Percentiles rank a stretch among this genome's conserved stretches.
Conservation (phyloP, 2,329 filamentous ascomycete species). For the Diaporthe helianthi region DNA sequence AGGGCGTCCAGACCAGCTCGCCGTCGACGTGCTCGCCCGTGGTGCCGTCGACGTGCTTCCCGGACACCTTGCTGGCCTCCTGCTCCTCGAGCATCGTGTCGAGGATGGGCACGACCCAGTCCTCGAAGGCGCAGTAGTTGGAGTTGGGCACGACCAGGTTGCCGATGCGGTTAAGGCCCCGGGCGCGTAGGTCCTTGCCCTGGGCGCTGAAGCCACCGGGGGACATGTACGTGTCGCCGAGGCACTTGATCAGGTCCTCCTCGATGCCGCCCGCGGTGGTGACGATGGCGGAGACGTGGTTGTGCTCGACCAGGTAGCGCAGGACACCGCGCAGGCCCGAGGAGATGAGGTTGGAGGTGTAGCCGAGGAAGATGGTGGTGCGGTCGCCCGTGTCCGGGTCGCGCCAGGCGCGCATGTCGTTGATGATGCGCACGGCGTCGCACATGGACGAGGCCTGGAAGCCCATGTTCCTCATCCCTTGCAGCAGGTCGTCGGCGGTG, state of each 20-base stretch:
- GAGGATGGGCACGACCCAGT: slow-evolving; percentile 96
- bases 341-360: slow-evolving; percentile 97
- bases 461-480: slow-evolving; percentile 87
- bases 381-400: slow-evolving; percentile 79
- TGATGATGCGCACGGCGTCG: slow-evolving; percentile 89
- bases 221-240: slow-evolving; percentile 91
- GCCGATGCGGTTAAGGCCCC: slow-evolving; percentile 93
- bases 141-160: slow-evolving; percentile 95
- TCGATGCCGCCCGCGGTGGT: slow-evolving; percentile 95
- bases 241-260: slow-evolving; percentile 98
- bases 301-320: slow-evolving; percentile 91
- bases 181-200: slow-evolving; percentile 79
- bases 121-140: slow-evolving; percentile 97
- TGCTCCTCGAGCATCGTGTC: slow-evolving; percentile 94
- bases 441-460: slow-evolving; percentile 74
- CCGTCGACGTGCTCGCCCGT: slow-evolving; percentile 64
- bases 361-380: slow-evolving; percentile 96
- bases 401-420: slow-evolving; percentile 88
- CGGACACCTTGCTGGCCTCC: slow-evolving; percentile 73
- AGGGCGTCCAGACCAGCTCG: slow-evolving; percentile 89
- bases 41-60: slow-evolving; percentile 17
- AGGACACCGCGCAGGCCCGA: slow-evolving; percentile 91
- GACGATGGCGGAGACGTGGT: slow-evolving; percentile 90
- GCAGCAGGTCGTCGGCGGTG: slow-evolving; percentile 83
- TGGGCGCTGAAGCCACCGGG: slow-evolving; percentile 71